Percentiles rank a stretch among this genome's conserved stretches.
Conservation (phyloP, 306 rosid species). For the Quercus glauca region DNA sequence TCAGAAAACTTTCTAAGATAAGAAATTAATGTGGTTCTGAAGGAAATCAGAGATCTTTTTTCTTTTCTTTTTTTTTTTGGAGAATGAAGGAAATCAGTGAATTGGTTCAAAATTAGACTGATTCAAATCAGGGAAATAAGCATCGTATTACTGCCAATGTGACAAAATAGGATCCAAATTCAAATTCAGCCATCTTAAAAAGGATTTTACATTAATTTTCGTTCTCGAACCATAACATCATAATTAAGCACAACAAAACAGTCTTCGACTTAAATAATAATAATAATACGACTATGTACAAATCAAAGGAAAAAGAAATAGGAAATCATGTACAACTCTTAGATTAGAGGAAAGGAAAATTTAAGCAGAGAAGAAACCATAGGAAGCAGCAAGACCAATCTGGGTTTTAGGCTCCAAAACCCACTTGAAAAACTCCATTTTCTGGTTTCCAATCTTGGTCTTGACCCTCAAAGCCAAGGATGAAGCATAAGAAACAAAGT, state of each 20-base stretch:
- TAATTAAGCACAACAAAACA: neutral
- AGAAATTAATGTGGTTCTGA: neutral
- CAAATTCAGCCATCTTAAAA: too few species aligned
- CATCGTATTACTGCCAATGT: too few species aligned
- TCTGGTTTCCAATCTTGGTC: conserved; percentile 22
- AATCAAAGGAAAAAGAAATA: neutral
- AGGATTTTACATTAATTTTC: too few species aligned
- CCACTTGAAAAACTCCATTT: conserved; percentile 25
- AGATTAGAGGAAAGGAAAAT: neutral
- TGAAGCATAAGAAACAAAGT: conserved; percentile 38
- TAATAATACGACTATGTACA: conserved; percentile 9
- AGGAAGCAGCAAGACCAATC: conserved; percentile 60
- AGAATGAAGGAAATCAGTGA: neutral
- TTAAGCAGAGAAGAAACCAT: conserved; percentile 85
- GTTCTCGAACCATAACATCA: too few species aligned
- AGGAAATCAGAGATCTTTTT: neutral
- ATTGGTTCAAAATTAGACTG: too few species aligned
- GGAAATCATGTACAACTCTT: neutral
- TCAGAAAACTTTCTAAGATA: neutral
- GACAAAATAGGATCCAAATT: too few species aligned
- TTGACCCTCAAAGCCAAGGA: conserved; percentile 28
- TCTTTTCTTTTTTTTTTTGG: too few species aligned
- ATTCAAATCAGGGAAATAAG: too few species aligned
- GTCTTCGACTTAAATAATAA: neutral
- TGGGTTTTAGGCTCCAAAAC: conserved; percentile 57